Evolutionary conservation across 441 rosid genomes (phyloP), one percentile per base, ranked within the genome.

Genomic region (Mallotus repandus): DNA sequence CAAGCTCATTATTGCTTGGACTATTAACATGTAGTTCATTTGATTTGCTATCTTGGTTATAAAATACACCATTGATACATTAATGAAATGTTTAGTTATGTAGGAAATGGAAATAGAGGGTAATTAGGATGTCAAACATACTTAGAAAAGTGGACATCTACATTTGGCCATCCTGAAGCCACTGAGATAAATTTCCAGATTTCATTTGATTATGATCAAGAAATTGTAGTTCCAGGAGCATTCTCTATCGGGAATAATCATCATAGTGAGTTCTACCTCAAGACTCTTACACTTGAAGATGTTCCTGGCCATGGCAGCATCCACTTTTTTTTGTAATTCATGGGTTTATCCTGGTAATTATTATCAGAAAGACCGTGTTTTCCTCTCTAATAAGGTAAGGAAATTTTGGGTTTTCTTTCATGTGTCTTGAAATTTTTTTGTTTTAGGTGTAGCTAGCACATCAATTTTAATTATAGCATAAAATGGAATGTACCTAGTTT

Each of bases 251-350:
- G 56, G 53, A 75, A 75, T 41, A 49, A 69, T 50, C 78, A 75
- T n/a, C 55, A 62, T 14, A 18, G 32, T 63, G 78, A 75, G 19
- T 75, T 75, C 78, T 69, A 41, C 52, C 69, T 75, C 38, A 69
- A 75, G 58, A 61, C 64, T 32, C 46, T 69, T 56, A 75, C 78
- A 18, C 78, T 75, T 46, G 70, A 75, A 56, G 25, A 69, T 63
- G 78, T 54, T 55, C 78, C 69, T 48, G 77, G 68, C 50, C 49
- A 41, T 45, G 69, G 55, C 12, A 7, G 38, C n/a, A 56, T 75
- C 64, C 74, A 75, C 35, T 75, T 75, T 63, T 49, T 63, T 46
- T 75, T n/a, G 78, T 74, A 69, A 75, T 22, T 75, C 78, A 1
- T 75, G 78, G 78, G 53, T 75, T 54, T 75, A 63, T 25, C 78